Base-by-base conservation (phyloP, 2,329 filamentous ascomycete species). In the Talaromyces sp. region DNA sequence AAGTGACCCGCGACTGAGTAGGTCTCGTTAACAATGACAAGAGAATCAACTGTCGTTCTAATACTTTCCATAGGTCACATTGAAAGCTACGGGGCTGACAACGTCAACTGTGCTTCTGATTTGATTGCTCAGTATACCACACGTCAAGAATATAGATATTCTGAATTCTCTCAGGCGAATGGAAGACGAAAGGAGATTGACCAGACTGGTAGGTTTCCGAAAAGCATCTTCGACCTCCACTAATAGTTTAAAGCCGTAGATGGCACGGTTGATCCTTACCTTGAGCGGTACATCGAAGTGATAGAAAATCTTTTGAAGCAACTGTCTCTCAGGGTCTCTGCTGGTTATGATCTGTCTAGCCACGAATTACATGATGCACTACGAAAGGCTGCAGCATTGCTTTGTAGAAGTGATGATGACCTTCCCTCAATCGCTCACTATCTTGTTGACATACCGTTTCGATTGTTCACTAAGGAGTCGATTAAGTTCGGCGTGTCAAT, bases 61-160 rank as follows among this genome's bases (percentile, higher is more conserved):
- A 71, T 52, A 9, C 33, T 13, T 39, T 50, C 5, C 8, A 7
- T 43, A 78, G 79, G 78, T 16, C 93, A 92, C 7, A 88, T 99
- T 58, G 91, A 96, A 69, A 85, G 84, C 41, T 85, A 91, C 68
- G 88, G 90, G 19, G 87, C 89, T 57, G 87, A 87, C 62, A 87
- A 87, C 67, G 89, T 97, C 75, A 97, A 98, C 75, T 93, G 93
- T 11, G 93, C 92, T 0, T 98, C 95, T 2, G 94, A 98, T 75
- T 97, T 99, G 72, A 88, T 99, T 73, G 93, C 95, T 1, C 94
- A 99, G 74, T 99, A 99, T 75, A 98, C 94, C 3, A 96, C 93
- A 31, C 90, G 95, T 43, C 96, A 99, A 75, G 93, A 97, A 73
- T 99, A 99, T 76, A 88, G 93, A 64, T 94, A 94, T 73, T 88